Conservation (phyloP, 495 filamentous ascomycete species). For the Penicillium argentinense region DNA sequence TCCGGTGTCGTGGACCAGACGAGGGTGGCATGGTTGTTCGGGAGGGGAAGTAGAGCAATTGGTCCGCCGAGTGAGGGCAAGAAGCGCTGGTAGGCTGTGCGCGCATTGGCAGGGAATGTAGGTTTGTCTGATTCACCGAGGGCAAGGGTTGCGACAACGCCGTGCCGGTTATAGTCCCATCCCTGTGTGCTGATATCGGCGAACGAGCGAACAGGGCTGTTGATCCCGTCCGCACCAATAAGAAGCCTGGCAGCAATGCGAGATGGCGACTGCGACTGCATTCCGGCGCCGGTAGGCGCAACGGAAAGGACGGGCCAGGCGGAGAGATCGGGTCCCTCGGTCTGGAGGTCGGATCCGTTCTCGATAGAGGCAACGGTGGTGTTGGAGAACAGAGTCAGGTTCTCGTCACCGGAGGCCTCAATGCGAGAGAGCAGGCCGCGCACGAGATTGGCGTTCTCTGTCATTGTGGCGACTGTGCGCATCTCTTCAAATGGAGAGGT, state of each 20-base stretch:
- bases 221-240: conserved; percentile 91
- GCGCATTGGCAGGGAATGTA: conserved; percentile 40
- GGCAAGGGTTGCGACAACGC: conserved; percentile 84
- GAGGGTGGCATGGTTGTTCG: conserved; percentile 75
- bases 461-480: conserved; percentile 87
- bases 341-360: conserved; percentile 60
- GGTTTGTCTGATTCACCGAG: conserved; percentile 51
- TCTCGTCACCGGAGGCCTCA: conserved; percentile 59
- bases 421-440: conserved; percentile 70
- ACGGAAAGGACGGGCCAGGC: conserved; percentile 84
- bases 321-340: conserved; percentile 69
- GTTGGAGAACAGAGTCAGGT: conserved; percentile 68
- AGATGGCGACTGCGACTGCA: conserved; percentile 30
- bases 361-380: conserved; percentile 74
- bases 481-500: conserved; percentile 46
- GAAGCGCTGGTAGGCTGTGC: conserved; percentile 92
- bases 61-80: conserved; percentile 78
- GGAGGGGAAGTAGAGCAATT: conserved; percentile 85
- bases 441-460: conserved; percentile 87
- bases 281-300: conserved; percentile 37
- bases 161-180: conserved; percentile 92
- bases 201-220: conserved; percentile 89
- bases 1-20: conserved; percentile 90
- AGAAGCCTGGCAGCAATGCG: conserved; percentile 77
- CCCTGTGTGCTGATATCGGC: conserved; percentile 80